These are phyloP conservation scores for Yarrowia bubula DNA, from an alignment of 805 yeast genomes.

Conservation along the genomic window DNA sequence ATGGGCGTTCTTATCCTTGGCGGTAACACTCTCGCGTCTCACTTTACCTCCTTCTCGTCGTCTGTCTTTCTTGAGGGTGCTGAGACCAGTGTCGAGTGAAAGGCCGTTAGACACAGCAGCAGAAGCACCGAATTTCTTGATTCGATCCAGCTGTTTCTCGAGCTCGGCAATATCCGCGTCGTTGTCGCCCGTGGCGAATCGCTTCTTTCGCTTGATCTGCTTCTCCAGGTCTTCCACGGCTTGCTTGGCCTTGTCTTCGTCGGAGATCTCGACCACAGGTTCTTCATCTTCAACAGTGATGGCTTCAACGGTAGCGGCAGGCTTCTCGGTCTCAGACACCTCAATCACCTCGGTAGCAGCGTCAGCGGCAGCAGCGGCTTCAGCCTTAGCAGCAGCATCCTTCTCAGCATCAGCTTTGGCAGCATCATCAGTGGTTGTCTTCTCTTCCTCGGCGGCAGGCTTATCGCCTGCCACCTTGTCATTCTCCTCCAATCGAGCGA, in stretches of 20 bases:
- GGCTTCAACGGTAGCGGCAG: constrained; percentile 21
- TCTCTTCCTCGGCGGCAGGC: not conserved
- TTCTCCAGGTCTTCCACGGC: constrained; percentile 66
- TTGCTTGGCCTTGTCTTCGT: constrained; percentile 49
- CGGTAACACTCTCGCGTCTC: not conserved
- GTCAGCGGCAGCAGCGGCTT: not conserved
- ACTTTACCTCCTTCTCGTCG: constrained; percentile 6
- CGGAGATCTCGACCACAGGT: constrained; percentile 38
- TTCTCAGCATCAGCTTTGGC: not conserved
- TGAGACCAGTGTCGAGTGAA: constrained; percentile 4
- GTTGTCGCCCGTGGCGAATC: constrained; percentile 63
- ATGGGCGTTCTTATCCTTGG: constrained; percentile 9
- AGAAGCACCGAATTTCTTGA: constrained; percentile 70
- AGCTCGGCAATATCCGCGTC: constrained; percentile 47
- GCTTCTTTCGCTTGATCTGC: constrained; percentile 69
- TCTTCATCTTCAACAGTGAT: constrained; percentile 31
- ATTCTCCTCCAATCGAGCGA: constrained; percentile 59
- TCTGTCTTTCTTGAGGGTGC: not conserved
- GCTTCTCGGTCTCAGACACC: constrained; percentile 28
- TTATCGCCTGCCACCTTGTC: constrained; percentile 44
- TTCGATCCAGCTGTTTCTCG: constrained; percentile 62
- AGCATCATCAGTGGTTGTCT: not conserved
- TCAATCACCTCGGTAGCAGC: constrained; percentile 28
- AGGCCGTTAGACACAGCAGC: not conserved
- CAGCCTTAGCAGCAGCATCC: not conserved